phyloP scores from a whole-genome alignment of 2,329 filamentous ascomycete genomes.

The Didymella exigua region DNA sequence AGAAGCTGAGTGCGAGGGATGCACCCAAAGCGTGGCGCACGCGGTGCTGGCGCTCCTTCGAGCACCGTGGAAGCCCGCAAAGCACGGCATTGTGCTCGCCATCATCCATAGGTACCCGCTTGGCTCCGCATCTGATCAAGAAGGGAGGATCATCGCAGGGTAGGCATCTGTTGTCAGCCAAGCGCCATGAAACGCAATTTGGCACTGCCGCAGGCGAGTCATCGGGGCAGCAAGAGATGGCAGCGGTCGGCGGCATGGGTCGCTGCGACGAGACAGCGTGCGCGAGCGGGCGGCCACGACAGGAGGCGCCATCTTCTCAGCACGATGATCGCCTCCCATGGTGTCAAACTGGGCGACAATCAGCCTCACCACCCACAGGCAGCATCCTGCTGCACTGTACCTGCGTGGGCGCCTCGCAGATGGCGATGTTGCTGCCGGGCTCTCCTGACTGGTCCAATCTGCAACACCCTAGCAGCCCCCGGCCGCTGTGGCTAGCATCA shows the following conservation, averaged over 20 bases:
- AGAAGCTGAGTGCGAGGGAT: conserved; percentile 1
- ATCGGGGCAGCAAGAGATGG: conserved; percentile 20
- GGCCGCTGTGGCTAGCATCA: conserved; percentile 28
- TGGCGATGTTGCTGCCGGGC: conserved; percentile 15
- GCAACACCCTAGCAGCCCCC: conserved; percentile 16
- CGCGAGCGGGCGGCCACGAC: not conserved
- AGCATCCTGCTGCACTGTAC: conserved; percentile 57
- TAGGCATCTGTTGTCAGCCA: conserved; percentile 37
- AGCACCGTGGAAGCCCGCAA: not conserved
- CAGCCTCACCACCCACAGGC: conserved; percentile 55
- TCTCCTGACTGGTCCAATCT: conserved; percentile 29
- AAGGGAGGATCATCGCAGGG: conserved; percentile 45
- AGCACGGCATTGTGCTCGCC: conserved; percentile 20
- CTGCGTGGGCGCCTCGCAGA: conserved; percentile 28
- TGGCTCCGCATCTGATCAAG: conserved; percentile 25
- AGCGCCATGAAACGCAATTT: conserved; percentile 44
- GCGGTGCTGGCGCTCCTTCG: conserved; percentile 13
- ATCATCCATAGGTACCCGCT: conserved; percentile 35
- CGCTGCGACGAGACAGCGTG: conserved; percentile 2
- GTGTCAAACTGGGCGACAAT: conserved; percentile 13
- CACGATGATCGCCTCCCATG: not conserved
- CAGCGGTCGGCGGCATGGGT: not conserved
- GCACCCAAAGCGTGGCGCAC: conserved; percentile 7
- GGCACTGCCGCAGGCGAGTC: conserved; percentile 19
- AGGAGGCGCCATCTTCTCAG: conserved; percentile 3